Percentiles rank a stretch among this genome's conserved stretches.
phyloP scores from a whole-genome alignment of 2,329 filamentous ascomycete species.

The Talaromyces sp. region DNA sequence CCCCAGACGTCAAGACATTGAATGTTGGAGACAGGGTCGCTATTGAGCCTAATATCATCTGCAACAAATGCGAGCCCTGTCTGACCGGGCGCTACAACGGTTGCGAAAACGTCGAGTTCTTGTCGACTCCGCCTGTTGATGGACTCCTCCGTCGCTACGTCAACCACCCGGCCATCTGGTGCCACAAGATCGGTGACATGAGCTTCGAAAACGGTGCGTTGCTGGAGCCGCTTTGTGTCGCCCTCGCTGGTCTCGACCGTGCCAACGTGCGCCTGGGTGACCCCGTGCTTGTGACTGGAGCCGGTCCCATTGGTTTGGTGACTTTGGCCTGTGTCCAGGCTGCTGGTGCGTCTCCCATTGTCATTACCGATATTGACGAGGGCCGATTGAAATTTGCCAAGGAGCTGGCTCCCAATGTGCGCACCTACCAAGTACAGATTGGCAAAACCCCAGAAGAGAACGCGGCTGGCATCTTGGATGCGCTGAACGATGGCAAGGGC shows the following conservation, averaged over 20 bases:
- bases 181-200: slow-evolving; percentile 92
- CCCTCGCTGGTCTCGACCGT: slow-evolving; percentile 80
- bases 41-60: slow-evolving; percentile 91
- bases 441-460: slow-evolving; percentile 59
- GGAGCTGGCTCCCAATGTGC: slow-evolving; percentile 70
- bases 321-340: slow-evolving; percentile 78
- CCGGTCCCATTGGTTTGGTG: slow-evolving; percentile 88
- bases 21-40: slow-evolving; percentile 86
- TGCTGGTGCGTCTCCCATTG: slow-evolving; percentile 81
- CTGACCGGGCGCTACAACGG: slow-evolving; percentile 92
- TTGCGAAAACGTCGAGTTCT: slow-evolving; percentile 78
- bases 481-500: slow-evolving; percentile 52
- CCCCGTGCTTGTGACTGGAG: slow-evolving; percentile 81
- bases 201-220: slow-evolving; percentile 85
- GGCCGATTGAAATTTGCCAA: slow-evolving; percentile 79
- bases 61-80: slow-evolving; percentile 84
- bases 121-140: slow-evolving; percentile 83
- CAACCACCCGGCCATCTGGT: slow-evolving; percentile 91
- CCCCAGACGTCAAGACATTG: slow-evolving; percentile 67
- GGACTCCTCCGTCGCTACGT: slow-evolving; percentile 88
- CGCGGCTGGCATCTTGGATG: slow-evolving; percentile 61
- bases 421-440: slow-evolving; percentile 58
- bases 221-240: slow-evolving; percentile 84
- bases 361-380: slow-evolving; percentile 92
- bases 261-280: slow-evolving; percentile 78